Conservation (phyloP, 441 rosid species). For the Euphorbia corollata region DNA sequence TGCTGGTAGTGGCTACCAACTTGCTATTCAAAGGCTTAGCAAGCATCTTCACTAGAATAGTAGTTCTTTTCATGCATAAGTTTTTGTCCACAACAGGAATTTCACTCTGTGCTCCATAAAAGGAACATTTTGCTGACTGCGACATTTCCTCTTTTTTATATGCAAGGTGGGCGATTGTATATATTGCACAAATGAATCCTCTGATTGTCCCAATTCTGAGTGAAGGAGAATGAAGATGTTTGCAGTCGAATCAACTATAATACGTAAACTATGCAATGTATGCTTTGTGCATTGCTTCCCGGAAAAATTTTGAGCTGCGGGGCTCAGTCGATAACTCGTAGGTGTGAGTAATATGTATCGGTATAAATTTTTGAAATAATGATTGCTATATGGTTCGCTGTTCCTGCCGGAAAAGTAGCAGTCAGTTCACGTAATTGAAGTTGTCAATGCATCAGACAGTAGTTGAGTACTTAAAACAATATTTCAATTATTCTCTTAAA, state of each 20-base stretch:
- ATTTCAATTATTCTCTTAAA: too few relatives aligned
- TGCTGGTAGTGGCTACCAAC: neutral
- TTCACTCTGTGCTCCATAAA: neutral
- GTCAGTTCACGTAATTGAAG: constrained; percentile 17
- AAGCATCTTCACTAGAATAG: neutral
- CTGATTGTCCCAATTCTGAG: constrained; percentile 80
- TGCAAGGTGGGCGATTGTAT: constrained; percentile 91
- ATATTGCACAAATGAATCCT: constrained; percentile 90
- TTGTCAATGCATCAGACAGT: constrained; percentile 13
- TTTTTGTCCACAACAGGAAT: neutral
- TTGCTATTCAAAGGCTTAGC: neutral
- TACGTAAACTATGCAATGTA: constrained; percentile 22
- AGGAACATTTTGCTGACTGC: neutral
- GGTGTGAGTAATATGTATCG: constrained; percentile 26
- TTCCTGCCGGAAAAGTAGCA: neutral
- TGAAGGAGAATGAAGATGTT: constrained; percentile 55
- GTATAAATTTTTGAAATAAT: constrained; percentile 19
- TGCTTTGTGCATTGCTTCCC: constrained; percentile 15
- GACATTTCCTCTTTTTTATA: constrained; percentile 13
- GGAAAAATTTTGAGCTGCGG: constrained; percentile 14
- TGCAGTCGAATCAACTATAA: constrained; percentile 4
- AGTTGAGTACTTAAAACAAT: neutral
- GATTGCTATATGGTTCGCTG: constrained; percentile 12
- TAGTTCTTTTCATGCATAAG: neutral
- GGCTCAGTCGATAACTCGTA: constrained; percentile 17